Percentiles rank a stretch among this genome's conserved stretches.
Conservation (phyloP, 139 green algal genomes). For the Eudorina sp. region DNA sequence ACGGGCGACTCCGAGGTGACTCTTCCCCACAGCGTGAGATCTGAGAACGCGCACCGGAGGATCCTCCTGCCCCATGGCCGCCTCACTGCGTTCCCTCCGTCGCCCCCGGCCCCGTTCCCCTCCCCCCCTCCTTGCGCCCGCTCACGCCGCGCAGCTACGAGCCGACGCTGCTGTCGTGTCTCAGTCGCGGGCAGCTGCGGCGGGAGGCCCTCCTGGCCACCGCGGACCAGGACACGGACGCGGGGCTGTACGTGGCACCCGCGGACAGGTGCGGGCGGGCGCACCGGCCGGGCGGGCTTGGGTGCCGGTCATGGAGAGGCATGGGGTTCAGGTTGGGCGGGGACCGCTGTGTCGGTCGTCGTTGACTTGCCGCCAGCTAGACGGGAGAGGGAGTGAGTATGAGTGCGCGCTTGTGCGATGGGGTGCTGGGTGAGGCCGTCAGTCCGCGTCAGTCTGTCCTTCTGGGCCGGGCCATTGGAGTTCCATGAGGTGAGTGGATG, state of each 20-base stretch:
- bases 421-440: background rate
- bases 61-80: too few relatives aligned
- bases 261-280: constrained; percentile 62
- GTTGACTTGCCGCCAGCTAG: background rate
- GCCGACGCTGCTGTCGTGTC: constrained; percentile 47
- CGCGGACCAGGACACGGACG: background rate
- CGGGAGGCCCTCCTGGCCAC: constrained; percentile 43
- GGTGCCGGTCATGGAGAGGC: background rate
- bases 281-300: background rate
- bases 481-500: background rate
- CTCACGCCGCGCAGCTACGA: too few relatives aligned
- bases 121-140: background rate
- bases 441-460: background rate
- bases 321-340: background rate
- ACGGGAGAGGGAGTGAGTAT: background rate
- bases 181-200: constrained; percentile 58
- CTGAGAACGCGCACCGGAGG: too few relatives aligned
- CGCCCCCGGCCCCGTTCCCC: too few relatives aligned
- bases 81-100: too few relatives aligned
- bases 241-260: constrained; percentile 53
- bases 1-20: too few relatives aligned
- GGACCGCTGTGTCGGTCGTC: background rate
- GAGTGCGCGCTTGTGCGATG: background rate
- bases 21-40: too few relatives aligned
- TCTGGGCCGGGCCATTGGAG: background rate